A percentile compares a stretch with the other conserved stretches of the same genome.
Evolutionary conservation across 441 rosid species (phyloP).

Genomic region (Raphanus hybrid): DNA sequence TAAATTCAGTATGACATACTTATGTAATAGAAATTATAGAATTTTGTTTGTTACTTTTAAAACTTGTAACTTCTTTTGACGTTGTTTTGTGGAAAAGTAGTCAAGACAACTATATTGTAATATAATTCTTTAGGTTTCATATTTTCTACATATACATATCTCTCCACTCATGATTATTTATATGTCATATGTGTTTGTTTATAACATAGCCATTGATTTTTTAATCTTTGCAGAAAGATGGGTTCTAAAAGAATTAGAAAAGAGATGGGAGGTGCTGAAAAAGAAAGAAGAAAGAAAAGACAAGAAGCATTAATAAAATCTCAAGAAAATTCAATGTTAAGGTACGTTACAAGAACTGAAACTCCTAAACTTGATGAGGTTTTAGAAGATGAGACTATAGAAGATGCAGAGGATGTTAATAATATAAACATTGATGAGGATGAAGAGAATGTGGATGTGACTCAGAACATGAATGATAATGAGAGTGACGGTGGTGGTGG

Average conservation of each 20-base stretch:
- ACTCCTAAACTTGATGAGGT: not conserved
- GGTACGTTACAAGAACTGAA: not conserved
- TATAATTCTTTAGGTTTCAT: too few relatives aligned
- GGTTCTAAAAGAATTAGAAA: not conserved
- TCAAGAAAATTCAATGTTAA: not conserved
- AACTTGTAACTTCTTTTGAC: too few relatives aligned
- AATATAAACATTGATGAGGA: not conserved
- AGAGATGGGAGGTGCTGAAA: not conserved
- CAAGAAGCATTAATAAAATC: not conserved
- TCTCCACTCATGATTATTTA: too few relatives aligned
- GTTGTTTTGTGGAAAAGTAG: too few relatives aligned
- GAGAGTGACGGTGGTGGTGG: not conserved
- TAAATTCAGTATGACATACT: too few relatives aligned
- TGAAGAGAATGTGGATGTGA: not conserved
- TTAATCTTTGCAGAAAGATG: not conserved
- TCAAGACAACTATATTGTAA: too few relatives aligned
- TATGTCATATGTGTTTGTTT: too few relatives aligned
- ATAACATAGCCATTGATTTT: too few relatives aligned
- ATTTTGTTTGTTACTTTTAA: too few relatives aligned
- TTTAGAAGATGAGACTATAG: not conserved
- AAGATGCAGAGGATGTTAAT: not conserved
- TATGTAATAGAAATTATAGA: too few relatives aligned
- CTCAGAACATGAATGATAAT: not conserved
- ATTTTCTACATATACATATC: too few relatives aligned
- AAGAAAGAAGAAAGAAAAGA: not conserved